Evolutionary conservation across 768 basidiomycete genomes (phyloP).

Genomic region (Psilocybe subaeruginosa): DNA sequence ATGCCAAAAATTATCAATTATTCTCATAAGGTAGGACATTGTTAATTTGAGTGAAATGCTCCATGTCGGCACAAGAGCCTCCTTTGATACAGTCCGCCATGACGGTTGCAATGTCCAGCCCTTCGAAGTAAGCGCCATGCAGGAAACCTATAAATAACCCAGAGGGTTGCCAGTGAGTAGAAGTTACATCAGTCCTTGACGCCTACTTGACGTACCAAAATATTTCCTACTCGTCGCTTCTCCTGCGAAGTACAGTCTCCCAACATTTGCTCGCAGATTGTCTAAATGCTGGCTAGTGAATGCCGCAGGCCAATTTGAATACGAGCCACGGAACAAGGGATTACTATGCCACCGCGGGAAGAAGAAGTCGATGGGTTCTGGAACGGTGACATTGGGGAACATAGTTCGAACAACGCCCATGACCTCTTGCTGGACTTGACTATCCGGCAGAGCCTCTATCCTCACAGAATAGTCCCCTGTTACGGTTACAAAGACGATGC

Average conservation of each 20-base stretch:
- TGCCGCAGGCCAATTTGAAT: constrained; percentile 71
- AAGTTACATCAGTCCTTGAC: not conserved
- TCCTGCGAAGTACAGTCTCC: constrained; percentile 62
- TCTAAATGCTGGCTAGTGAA: constrained; percentile 56
- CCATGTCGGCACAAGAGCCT: constrained; percentile 23
- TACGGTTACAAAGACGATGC: constrained; percentile 57
- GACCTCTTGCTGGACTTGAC: constrained; percentile 53
- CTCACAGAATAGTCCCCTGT: constrained; percentile 63
- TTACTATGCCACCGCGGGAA: constrained; percentile 59
- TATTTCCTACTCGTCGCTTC: constrained; percentile 62
- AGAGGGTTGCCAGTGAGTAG: not conserved
- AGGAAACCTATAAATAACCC: constrained; percentile 44
- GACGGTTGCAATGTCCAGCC: constrained; percentile 38
- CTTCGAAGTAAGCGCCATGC: constrained; percentile 64
- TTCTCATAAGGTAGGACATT: constrained; percentile 30
- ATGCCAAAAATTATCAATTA: constrained; percentile 9
- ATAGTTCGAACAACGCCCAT: constrained; percentile 59
- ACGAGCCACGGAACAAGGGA: constrained; percentile 60
- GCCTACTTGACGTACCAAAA: constrained; percentile 42
- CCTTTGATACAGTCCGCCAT: constrained; percentile 45
- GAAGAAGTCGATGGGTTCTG: constrained; percentile 58
- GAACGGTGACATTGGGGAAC: constrained; percentile 58
- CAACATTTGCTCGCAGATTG: constrained; percentile 59
- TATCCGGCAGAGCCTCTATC: constrained; percentile 53
- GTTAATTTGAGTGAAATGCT: constrained; percentile 25